Percentiles rank a stretch among this genome's conserved stretches.
Evolutionary conservation across 768 basidiomycete genomes (phyloP).

Genomic region (Mycena rebaudengoi): DNA sequence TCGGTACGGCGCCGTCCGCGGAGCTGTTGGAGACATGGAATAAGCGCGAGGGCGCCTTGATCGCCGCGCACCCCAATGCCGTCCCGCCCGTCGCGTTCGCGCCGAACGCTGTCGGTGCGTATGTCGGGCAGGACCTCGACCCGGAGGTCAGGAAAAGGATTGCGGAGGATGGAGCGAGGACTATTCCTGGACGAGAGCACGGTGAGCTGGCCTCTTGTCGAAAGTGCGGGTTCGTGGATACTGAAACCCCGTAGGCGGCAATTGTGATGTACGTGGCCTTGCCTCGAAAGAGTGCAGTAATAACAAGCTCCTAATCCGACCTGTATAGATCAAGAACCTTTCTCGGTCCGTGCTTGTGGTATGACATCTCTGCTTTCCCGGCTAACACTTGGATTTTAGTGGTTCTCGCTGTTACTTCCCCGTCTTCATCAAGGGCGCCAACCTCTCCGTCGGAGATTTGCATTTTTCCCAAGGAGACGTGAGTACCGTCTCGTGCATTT

Average conservation of each 20-base stretch:
- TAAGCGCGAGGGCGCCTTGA: constrained; percentile 71
- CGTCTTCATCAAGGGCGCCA: constrained; percentile 79
- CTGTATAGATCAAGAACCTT: constrained; percentile 73
- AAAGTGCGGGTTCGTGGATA: too few species aligned
- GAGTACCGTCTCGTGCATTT: constrained; percentile 11
- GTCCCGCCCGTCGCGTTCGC: constrained; percentile 74
- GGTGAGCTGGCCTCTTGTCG: too few species aligned
- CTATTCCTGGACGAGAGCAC: constrained; percentile 81
- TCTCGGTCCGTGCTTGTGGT: too few species aligned
- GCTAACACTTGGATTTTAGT: too few species aligned
- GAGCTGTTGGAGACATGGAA: constrained; percentile 82
- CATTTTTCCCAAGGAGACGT: constrained; percentile 86
- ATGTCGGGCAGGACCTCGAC: constrained; percentile 73
- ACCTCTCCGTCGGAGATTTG: constrained; percentile 79
- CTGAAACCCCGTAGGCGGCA: too few species aligned
- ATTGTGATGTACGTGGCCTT: constrained; percentile 64
- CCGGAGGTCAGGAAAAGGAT: constrained; percentile 60
- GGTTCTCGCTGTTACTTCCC: constrained; percentile 81
- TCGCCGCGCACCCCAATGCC: constrained; percentile 57
- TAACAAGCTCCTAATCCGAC: background rate
- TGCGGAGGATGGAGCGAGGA: constrained; percentile 72
- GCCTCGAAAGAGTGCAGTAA: background rate
- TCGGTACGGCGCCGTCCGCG: constrained; percentile 79
- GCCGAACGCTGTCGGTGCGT: constrained; percentile 65
- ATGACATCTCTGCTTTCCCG: too few species aligned